Evolutionary conservation across 2,329 filamentous ascomycete genomes (phyloP).

Genomic region (Penicillium sp.): DNA sequence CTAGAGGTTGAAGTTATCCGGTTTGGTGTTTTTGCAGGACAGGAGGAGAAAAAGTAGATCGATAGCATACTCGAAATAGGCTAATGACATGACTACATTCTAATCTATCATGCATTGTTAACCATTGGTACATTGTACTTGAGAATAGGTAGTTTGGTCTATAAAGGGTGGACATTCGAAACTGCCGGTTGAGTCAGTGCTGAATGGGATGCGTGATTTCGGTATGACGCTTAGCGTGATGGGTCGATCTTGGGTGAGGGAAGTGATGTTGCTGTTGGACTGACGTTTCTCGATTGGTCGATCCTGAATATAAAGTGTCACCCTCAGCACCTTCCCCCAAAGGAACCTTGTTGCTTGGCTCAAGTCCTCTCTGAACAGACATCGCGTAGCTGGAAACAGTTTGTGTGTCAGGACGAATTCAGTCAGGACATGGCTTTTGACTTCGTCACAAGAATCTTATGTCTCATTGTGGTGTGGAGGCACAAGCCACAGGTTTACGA

Average conservation of each 20-base stretch:
- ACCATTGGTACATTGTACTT: not conserved
- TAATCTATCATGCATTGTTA: not conserved
- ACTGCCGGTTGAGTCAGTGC: not conserved
- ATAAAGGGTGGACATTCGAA: not conserved
- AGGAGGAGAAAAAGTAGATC: constrained; percentile 35
- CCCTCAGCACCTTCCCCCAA: too few relatives aligned
- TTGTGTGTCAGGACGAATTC: too few relatives aligned
- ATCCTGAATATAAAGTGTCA: too few relatives aligned
- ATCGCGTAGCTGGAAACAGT: too few relatives aligned
- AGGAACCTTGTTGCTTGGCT: too few relatives aligned
- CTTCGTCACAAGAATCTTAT: not conserved
- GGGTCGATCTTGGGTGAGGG: not conserved
- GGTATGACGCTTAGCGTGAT: too few relatives aligned
- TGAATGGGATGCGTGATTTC: not conserved
- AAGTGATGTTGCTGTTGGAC: too few relatives aligned
- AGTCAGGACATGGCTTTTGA: too few relatives aligned
- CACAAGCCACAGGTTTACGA: not conserved
- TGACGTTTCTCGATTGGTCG: too few relatives aligned
- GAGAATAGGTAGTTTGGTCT: not conserved
- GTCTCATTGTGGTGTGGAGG: not conserved
- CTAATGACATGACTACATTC: constrained; percentile 13
- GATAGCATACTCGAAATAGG: constrained; percentile 2
- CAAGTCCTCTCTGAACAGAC: too few relatives aligned
- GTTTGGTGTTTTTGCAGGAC: constrained; percentile 46
- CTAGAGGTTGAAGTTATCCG: constrained; percentile 73